phyloP scores from a whole-genome alignment of 192 early-diverging fungal species.

The Coemansia reversa region DNA sequence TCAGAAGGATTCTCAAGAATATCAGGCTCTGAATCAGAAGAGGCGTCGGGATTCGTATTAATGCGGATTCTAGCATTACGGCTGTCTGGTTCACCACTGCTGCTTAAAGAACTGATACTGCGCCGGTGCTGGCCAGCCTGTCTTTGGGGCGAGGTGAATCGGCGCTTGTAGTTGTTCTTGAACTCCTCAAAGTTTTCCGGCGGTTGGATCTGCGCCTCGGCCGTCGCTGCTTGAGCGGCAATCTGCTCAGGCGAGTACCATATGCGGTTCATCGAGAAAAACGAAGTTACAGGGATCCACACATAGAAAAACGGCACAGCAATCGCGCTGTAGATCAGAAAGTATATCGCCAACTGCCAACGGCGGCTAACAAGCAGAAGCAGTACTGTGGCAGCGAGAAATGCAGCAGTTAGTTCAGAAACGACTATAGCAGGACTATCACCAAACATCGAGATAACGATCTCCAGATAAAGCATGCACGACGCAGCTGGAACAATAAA shows the following conservation, averaged over 20 bases:
- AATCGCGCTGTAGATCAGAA: conserved; percentile 44
- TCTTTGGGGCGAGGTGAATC: conserved; percentile 12
- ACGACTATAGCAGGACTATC: conserved; percentile 51
- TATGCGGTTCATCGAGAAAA: conserved; percentile 53
- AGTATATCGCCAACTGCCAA: conserved; percentile 35
- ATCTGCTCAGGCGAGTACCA: conserved; percentile 45
- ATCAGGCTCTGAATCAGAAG: conserved; percentile 44
- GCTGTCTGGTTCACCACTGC: conserved; percentile 2
- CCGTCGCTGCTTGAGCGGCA: conserved; percentile 22
- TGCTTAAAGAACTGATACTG: conserved; percentile 21
- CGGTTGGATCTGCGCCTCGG: conserved; percentile 27
- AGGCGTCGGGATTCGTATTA: conserved; percentile 3
- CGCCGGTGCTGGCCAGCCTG: not conserved
- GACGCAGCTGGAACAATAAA: conserved; percentile 41
- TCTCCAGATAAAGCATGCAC: conserved; percentile 55
- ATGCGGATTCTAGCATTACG: not conserved
- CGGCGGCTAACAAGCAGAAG: conserved; percentile 25
- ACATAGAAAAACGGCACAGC: conserved; percentile 48
- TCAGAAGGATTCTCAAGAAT: conserved; percentile 14
- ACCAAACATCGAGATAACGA: conserved; percentile 51
- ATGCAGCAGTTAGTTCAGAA: conserved; percentile 48
- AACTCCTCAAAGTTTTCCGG: conserved; percentile 45
- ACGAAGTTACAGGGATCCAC: conserved; percentile 49
- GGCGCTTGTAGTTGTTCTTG: conserved; percentile 38
- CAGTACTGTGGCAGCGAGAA: conserved; percentile 34